phyloP scores from a whole-genome alignment of 305 asterid species.

The Petunia hybrid region DNA sequence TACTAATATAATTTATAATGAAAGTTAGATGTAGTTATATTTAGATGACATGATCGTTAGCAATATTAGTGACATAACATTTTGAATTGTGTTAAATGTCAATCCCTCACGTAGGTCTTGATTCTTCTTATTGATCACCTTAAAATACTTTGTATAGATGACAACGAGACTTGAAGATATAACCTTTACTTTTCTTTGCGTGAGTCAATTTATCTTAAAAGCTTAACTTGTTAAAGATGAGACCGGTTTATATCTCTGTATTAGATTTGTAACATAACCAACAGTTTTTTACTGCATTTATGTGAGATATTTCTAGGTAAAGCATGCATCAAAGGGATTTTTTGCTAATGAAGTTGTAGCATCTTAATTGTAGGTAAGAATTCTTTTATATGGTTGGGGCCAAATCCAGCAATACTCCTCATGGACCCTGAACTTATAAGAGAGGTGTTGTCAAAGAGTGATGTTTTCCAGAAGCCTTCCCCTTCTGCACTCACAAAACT shows the following conservation, averaged over 20 bases:
- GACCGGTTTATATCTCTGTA: not conserved
- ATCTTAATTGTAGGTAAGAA: constrained; percentile 47
- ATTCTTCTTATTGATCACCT: not conserved
- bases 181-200: not conserved
- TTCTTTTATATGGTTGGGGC: constrained; percentile 57
- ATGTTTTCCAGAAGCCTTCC: constrained; percentile 51
- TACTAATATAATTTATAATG: too few species aligned
- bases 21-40: too few species aligned
- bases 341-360: too few species aligned
- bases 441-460: constrained; percentile 51
- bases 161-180: not conserved
- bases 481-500: constrained; percentile 15
- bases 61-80: too few species aligned
- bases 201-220: too few species aligned
- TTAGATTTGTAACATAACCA: not conserved
- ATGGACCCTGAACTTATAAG: constrained; percentile 54
- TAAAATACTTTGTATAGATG: not conserved
- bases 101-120: too few species aligned
- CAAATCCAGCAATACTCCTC: constrained; percentile 49
- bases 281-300: not conserved
- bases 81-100: too few species aligned
- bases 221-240: not conserved
- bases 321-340: too few species aligned
- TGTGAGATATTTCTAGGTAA: not conserved
- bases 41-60: too few species aligned